Evolutionary conservation across 2,329 filamentous ascomycete genomes (phyloP).

Genomic region (Leptoxyphium fumago): DNA sequence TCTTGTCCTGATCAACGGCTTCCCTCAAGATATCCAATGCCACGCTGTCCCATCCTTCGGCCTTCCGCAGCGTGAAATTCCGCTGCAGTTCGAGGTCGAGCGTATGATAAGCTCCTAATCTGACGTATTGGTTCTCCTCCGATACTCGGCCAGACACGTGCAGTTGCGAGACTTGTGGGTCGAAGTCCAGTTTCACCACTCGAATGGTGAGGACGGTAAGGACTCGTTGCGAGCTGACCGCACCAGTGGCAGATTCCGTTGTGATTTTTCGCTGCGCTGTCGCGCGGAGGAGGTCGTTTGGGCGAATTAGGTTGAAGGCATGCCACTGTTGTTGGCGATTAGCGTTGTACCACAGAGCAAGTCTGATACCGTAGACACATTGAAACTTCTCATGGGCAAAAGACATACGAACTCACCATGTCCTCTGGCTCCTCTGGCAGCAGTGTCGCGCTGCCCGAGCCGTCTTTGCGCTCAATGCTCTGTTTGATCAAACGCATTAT

Average conservation of each 20-base stretch:
- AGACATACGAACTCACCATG: constrained; percentile 38
- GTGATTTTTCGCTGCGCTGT: constrained; percentile 52
- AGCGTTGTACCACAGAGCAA: neutral
- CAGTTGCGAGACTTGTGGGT: constrained; percentile 50
- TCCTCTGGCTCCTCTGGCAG: constrained; percentile 61
- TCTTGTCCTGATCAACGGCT: constrained; percentile 61
- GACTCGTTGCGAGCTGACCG: constrained; percentile 47
- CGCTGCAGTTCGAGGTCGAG: constrained; percentile 76
- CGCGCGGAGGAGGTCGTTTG: constrained; percentile 48
- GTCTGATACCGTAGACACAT: neutral
- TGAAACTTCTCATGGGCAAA: constrained; percentile 1
- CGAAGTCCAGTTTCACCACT: constrained; percentile 54
- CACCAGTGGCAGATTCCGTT: constrained; percentile 45
- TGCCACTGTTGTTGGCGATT: constrained; percentile 44
- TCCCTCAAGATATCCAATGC: constrained; percentile 65
- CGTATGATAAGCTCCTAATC: constrained; percentile 53
- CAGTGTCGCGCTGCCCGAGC: constrained; percentile 50
- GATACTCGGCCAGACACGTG: constrained; percentile 53
- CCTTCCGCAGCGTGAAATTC: constrained; percentile 78
- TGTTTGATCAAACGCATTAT: constrained; percentile 53
- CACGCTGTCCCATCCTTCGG: constrained; percentile 77
- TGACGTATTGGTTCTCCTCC: constrained; percentile 52
- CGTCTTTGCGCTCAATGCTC: constrained; percentile 47
- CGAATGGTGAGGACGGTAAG: constrained; percentile 50
- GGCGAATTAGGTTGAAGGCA: constrained; percentile 57